Conservation (phyloP, 2,329 filamentous ascomycete species). For the Fusarium temperatum region DNA sequence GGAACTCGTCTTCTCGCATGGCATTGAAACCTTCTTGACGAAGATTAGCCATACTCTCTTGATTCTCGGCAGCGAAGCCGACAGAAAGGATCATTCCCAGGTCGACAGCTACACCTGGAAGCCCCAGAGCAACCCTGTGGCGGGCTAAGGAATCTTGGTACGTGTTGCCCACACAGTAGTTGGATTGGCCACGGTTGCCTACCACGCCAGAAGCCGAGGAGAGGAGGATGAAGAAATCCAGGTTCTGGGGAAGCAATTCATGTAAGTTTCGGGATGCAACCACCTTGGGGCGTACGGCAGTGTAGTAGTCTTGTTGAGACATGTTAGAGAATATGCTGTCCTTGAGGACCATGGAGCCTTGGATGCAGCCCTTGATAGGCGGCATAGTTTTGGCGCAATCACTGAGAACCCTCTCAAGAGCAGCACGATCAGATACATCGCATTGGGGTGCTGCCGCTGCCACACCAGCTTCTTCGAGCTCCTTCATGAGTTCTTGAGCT, state of each 20-base stretch:
- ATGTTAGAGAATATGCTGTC: conserved; percentile 64
- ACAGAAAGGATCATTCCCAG: conserved; percentile 61
- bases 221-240: conserved; percentile 65
- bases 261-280: conserved; percentile 65
- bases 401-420: conserved; percentile 41
- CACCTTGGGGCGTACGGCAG: conserved; percentile 61
- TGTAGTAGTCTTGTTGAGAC: conserved; percentile 57
- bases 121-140: background rate
- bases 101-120: conserved; percentile 56
- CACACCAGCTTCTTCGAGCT: conserved; percentile 34
- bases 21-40: background rate
- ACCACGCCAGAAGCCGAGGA: conserved; percentile 62
- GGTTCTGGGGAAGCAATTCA: conserved; percentile 35
- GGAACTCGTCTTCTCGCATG: background rate
- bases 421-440: conserved; percentile 55
- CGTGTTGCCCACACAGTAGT: conserved; percentile 60
- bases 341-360: conserved; percentile 56
- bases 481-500: background rate
- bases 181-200: conserved; percentile 61
- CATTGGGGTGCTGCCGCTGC: conserved; percentile 51
- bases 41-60: conserved; percentile 13
- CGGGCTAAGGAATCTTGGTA: conserved; percentile 7
- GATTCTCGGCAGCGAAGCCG: conserved; percentile 60
- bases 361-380: conserved; percentile 55
- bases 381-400: conserved; percentile 39